phyloP scores from a whole-genome alignment of 2,329 filamentous ascomycete species.

The Exophiala spinifera region DNA sequence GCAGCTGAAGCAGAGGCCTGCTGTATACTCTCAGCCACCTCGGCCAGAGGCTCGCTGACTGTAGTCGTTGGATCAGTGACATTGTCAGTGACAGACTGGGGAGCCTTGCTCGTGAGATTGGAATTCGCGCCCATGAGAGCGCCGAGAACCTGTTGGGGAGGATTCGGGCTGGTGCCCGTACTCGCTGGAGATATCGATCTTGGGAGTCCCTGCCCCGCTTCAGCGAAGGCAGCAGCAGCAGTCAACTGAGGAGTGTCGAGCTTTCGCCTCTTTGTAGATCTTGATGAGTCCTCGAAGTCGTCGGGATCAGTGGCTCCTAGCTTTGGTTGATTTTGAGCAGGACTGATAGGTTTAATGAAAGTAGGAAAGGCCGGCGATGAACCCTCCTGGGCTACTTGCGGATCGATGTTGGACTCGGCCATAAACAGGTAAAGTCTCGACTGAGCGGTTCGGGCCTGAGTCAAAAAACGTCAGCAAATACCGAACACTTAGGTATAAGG shows the following conservation, averaged over 20 bases:
- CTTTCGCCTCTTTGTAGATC: conserved; percentile 38
- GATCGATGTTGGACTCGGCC: conserved; percentile 17
- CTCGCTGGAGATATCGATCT: conserved; percentile 17
- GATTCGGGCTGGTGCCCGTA: conserved; percentile 38
- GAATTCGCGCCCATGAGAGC: conserved; percentile 35
- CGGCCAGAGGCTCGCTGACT: conserved; percentile 49
- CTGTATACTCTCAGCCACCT: conserved; percentile 48
- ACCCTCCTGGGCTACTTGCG: conserved; percentile 13
- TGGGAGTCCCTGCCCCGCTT: conserved; percentile 38
- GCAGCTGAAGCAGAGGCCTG: conserved; percentile 42
- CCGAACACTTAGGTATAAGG: not conserved
- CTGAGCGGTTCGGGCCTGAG: conserved; percentile 2
- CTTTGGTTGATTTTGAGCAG: conserved; percentile 2
- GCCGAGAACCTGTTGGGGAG: conserved; percentile 41
- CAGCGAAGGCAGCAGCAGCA: conserved; percentile 56
- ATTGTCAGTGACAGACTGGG: conserved; percentile 10
- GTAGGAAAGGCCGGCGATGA: conserved; percentile 14
- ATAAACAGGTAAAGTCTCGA: conserved; percentile 13
- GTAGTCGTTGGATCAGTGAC: conserved; percentile 39
- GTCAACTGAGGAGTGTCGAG: conserved; percentile 39
- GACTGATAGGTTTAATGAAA: conserved; percentile 15
- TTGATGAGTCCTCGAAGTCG: conserved; percentile 28
- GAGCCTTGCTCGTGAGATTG: conserved; percentile 33
- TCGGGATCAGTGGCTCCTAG: conserved; percentile 1
- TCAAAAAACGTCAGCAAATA: not conserved